Conservation (phyloP, 179 eudicot genomes). For the Sideroxylon spinosum region DNA sequence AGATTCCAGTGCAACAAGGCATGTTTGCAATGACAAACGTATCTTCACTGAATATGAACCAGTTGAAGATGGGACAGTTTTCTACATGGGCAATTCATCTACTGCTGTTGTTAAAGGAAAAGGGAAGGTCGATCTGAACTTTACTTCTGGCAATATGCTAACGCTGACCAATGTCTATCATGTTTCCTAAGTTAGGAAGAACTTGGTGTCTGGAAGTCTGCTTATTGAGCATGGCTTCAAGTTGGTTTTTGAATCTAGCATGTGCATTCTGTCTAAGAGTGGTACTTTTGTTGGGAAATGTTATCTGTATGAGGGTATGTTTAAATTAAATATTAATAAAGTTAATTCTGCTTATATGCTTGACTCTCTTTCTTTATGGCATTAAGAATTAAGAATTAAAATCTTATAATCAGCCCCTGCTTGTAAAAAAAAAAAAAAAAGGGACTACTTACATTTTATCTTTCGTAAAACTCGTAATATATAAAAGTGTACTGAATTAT, state of each 20-base stretch:
- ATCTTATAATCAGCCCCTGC: too few species aligned
- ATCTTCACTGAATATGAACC: not conserved
- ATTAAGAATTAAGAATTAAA: too few species aligned
- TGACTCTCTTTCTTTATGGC: not conserved
- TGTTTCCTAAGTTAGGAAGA: not conserved
- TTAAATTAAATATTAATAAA: not conserved
- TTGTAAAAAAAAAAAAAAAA: too few species aligned
- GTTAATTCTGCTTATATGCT: not conserved
- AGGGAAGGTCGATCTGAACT: not conserved
- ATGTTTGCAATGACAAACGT: not conserved
- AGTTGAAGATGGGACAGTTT: not conserved
- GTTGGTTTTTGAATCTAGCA: not conserved
- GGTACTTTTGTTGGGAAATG: not conserved
- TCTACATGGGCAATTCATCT: not conserved
- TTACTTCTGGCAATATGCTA: not conserved
- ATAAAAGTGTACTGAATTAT: too few species aligned
- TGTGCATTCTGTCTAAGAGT: not conserved
- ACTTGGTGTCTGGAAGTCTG: not conserved
- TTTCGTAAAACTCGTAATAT: too few species aligned
- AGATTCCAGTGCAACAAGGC: not conserved
- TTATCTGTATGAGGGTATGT: not conserved
- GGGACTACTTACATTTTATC: too few species aligned
- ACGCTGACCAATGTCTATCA: not conserved
- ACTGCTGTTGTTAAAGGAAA: not conserved
- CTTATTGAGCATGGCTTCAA: not conserved